phyloP scores from a whole-genome alignment of 805 yeast species.

The Suhomyces emberorum region DNA sequence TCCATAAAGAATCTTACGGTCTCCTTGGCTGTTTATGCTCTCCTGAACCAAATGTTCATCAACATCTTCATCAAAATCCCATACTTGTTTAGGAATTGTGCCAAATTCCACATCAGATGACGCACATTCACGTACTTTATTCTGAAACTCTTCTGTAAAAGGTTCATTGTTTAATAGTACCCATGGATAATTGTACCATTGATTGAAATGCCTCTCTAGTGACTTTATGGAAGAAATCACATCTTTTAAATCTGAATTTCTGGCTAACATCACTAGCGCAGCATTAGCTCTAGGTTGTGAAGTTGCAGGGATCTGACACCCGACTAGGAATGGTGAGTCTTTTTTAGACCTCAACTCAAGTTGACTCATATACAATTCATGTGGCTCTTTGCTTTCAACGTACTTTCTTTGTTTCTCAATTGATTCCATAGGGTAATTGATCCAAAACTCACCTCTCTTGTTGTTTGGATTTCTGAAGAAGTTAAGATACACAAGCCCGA shows the following conservation, averaged over 20 bases:
- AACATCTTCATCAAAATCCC: slow-evolving; percentile 59
- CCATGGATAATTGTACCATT: slow-evolving; percentile 94
- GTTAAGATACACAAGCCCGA: no score
- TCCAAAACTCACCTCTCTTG: slow-evolving; percentile 1
- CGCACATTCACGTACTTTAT: slow-evolving; percentile 49
- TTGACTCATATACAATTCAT: slow-evolving; percentile 10
- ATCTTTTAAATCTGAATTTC: slow-evolving; percentile 78
- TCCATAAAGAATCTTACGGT: slow-evolving; percentile 81
- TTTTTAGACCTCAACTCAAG: slow-evolving; percentile 13
- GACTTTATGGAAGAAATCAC: slow-evolving; percentile 70
- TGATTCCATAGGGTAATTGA: neutral
- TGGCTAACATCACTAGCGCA: slow-evolving; percentile 75
- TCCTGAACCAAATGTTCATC: slow-evolving; percentile 49
- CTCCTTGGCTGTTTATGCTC: slow-evolving; percentile 71
- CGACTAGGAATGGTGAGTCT: slow-evolving; percentile 49
- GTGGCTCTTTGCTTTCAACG: neutral
- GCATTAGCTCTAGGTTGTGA: slow-evolving; percentile 64
- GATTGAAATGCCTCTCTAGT: slow-evolving; percentile 84
- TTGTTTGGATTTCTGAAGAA: neutral
- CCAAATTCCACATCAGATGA: slow-evolving; percentile 73
- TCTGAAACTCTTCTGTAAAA: slow-evolving; percentile 63
- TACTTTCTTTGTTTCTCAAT: neutral
- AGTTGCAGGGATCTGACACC: slow-evolving; percentile 50
- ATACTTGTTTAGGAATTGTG: slow-evolving; percentile 48
- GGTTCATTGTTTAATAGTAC: slow-evolving; percentile 80